Evolutionary conservation across 495 filamentous ascomycete genomes (phyloP).

Genomic region (Glutinoglossum americanum): DNA sequence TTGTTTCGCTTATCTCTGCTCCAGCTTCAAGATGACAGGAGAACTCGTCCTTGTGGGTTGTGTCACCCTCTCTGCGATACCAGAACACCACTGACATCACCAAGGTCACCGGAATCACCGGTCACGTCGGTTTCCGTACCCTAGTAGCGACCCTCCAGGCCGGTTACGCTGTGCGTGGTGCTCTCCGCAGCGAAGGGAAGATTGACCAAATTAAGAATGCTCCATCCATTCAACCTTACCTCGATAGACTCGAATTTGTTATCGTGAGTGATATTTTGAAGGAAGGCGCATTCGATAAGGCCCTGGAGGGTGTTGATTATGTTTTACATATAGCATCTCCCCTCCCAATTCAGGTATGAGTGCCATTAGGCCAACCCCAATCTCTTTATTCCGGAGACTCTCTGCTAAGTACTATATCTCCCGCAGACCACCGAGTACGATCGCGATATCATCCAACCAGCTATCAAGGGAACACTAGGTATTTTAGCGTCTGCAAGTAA

Average conservation of each 20-base stretch:
- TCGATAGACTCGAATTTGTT: constrained; percentile 15
- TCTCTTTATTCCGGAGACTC: too few species aligned
- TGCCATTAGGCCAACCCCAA: too few species aligned
- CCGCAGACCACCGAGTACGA: constrained; percentile 6
- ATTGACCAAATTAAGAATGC: constrained; percentile 17
- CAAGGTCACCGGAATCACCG: constrained; percentile 18
- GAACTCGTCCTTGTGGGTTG: too few species aligned
- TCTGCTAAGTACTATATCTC: not conserved
- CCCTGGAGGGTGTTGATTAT: constrained; percentile 17
- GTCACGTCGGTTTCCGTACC: constrained; percentile 17
- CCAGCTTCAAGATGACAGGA: too few species aligned
- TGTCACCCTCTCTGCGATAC: too few species aligned
- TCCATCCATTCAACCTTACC: constrained; percentile 7
- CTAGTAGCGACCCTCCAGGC: constrained; percentile 12
- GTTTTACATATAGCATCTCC: constrained; percentile 23
- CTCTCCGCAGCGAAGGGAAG: constrained; percentile 16
- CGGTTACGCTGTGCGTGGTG: constrained; percentile 18
- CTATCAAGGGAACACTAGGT: constrained; percentile 9
- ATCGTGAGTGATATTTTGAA: constrained; percentile 19
- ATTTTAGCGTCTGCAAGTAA: constrained; percentile 15
- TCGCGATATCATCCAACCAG: constrained; percentile 14
- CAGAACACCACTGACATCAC: not conserved
- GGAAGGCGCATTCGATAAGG: constrained; percentile 17
- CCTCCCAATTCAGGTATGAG: too few species aligned
- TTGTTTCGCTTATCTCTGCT: too few species aligned